Evolutionary conservation across 2,329 filamentous ascomycete species (phyloP).

Genomic region (Hypoxylon sp.): DNA sequence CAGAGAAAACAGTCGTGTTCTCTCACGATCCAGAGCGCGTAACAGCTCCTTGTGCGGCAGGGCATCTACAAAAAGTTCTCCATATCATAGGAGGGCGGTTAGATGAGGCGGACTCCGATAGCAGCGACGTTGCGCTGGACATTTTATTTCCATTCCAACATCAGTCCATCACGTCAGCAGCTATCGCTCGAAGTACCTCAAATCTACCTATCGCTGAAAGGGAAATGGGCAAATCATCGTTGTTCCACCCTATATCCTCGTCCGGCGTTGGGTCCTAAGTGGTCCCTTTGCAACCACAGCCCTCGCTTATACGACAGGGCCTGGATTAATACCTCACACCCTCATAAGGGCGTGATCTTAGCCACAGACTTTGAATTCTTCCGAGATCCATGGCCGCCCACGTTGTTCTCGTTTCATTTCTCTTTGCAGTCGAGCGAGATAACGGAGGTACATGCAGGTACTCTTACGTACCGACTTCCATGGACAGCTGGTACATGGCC

Average conservation of each 20-base stretch:
- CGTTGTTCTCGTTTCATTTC: slow-evolving; percentile 41
- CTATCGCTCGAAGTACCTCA: slow-evolving; percentile 29
- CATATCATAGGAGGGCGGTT: slow-evolving; percentile 32
- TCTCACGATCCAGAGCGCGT: slow-evolving; percentile 16
- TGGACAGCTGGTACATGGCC: slow-evolving; percentile 32
- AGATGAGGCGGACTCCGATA: slow-evolving; percentile 35
- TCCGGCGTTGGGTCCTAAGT: slow-evolving; percentile 40
- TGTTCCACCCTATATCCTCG: slow-evolving; percentile 45
- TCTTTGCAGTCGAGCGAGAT: slow-evolving; percentile 41
- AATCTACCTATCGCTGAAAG: slow-evolving; percentile 37
- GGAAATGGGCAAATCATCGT: slow-evolving; percentile 37
- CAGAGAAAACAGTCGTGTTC: slow-evolving; percentile 22
- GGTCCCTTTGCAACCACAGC: slow-evolving; percentile 44
- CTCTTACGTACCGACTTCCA: slow-evolving; percentile 36
- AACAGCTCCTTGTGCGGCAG: slow-evolving; percentile 18
- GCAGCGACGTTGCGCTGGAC: slow-evolving; percentile 37
- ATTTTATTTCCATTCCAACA: slow-evolving; percentile 37
- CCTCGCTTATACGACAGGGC: slow-evolving; percentile 47
- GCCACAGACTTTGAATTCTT: slow-evolving; percentile 44
- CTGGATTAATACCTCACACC: slow-evolving; percentile 47
- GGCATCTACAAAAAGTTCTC: slow-evolving; percentile 27
- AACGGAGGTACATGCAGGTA: slow-evolving; percentile 45
- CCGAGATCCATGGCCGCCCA: slow-evolving; percentile 40
- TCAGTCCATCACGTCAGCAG: slow-evolving; percentile 42
- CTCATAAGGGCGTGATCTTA: slow-evolving; percentile 47